A percentile compares a stretch with the other conserved stretches of the same genome.
Evolutionary conservation across 768 basidiomycete genomes (phyloP).

Genomic region (Lepiota venenata): DNA sequence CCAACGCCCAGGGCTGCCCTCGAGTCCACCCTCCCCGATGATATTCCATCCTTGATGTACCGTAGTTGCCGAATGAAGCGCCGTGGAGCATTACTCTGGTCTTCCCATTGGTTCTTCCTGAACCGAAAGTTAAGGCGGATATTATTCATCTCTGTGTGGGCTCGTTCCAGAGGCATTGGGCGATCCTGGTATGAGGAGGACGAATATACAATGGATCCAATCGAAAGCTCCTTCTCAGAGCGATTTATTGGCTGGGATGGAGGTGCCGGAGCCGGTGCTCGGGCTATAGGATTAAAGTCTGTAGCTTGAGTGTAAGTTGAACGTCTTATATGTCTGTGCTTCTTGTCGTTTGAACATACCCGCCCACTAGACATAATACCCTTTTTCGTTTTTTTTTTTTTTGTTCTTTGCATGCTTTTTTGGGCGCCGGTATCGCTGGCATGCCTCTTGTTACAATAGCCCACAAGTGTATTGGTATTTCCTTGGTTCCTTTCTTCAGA

Average conservation of each 20-base stretch:
- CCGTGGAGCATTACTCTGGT: constrained; percentile 87
- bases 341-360: constrained; percentile 10
- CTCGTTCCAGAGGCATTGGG: constrained; percentile 61
- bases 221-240: constrained; percentile 43
- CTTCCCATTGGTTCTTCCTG: constrained; percentile 95
- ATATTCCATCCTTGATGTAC: constrained; percentile 32
- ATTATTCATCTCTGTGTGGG: constrained; percentile 91
- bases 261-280: constrained; percentile 72
- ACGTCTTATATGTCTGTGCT: neutral
- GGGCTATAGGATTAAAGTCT: constrained; percentile 61
- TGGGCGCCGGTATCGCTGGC: constrained; percentile 1
- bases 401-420: neutral
- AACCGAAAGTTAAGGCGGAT: constrained; percentile 91
- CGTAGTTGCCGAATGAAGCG: constrained; percentile 50
- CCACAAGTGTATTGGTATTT: neutral
- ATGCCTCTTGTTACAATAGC: constrained; percentile 7
- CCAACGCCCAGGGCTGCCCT: constrained; percentile 37
- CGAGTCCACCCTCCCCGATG: constrained; percentile 33
- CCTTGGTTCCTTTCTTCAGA: neutral
- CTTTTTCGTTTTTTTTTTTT: neutral
- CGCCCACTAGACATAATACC: constrained; percentile 9
- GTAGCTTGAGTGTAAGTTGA: constrained; percentile 11
- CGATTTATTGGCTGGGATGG: constrained; percentile 83
- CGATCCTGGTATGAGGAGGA: constrained; percentile 49
- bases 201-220: constrained; percentile 19